These are phyloP conservation scores for Nidula microcarpa DNA, from an alignment of 768 basidiomycete genomes.

Conservation along the genomic window DNA sequence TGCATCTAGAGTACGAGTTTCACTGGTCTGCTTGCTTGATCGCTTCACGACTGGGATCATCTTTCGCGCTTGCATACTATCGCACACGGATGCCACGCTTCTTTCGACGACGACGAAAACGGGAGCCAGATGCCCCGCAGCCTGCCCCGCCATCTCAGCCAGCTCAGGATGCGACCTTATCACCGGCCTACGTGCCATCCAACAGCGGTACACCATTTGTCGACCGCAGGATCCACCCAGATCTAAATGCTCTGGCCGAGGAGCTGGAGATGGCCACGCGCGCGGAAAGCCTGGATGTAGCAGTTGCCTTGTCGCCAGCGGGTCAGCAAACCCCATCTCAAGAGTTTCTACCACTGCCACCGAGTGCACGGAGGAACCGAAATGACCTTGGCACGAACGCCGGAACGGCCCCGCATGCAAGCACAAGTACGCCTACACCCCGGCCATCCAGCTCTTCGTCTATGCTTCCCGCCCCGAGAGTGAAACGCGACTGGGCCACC, in stretches of 20 bases:
- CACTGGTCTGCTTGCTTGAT: no score
- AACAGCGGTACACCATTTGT: not conserved
- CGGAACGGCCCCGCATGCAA: not conserved
- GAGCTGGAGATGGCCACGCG: constrained; percentile 7
- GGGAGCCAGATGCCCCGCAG: not conserved
- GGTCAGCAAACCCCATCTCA: not conserved
- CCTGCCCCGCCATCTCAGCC: not conserved
- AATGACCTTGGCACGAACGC: not conserved
- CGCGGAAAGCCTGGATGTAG: not conserved
- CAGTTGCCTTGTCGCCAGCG: not conserved
- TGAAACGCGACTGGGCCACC: no score
- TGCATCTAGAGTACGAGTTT: no score
- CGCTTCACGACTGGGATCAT: no score
- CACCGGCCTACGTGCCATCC: not conserved
- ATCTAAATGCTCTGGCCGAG: constrained; percentile 28
- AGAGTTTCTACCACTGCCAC: not conserved
- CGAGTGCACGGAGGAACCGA: not conserved
- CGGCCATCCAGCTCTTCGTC: not conserved
- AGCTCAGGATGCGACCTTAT: not conserved
- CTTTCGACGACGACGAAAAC: constrained; percentile 2
- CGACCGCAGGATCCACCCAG: constrained; percentile 33
- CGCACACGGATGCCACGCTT: constrained; percentile 1
- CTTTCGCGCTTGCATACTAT: no score
- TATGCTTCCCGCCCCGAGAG: no score
- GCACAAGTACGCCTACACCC: not conserved